Base-by-base conservation (phyloP, 208 protist genomes). In the Acanthamoeba sp. region DNA sequence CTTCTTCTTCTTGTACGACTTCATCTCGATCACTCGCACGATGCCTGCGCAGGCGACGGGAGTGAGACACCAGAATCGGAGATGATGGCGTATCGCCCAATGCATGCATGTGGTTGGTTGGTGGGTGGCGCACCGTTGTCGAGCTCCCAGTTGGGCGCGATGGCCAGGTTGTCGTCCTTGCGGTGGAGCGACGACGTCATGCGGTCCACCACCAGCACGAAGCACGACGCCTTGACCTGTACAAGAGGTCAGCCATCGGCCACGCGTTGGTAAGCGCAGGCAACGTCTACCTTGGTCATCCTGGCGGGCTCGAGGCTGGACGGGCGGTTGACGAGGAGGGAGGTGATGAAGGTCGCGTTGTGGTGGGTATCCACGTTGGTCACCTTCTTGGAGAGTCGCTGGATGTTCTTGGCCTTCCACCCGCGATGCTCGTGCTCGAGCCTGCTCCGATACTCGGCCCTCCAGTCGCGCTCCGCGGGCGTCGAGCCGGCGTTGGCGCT, bases 81-180 rank as follows among this genome's bases (percentile, higher is more conserved):
- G 55, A n/a, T n/a, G 24, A 62, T 62, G 55, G 6, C 12, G 55
- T n/a, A 22, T n/a, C 20, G 0, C 24, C 6, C 9, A 24, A 18
- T n/a, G 55, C 2, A 20, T 20, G 55, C 6, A 20, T 62, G 55
- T 22, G 24, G 22, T 62, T 5, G 6, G 48, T 2, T n/a, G 55
- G 7, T 1, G 34, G 32, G 14, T 40, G 32, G 0, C 22, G 27
- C 18, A 73, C 64, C 64, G 6, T 73, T 73, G 64, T 73, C 64
- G n/a, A 73, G 64, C 64, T 73, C 64, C 64, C 64, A 73, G 64
- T 73, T 73, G 64, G 64, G 64, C 14, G 64, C 64, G 27, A 73
- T 73, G n/a, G 64, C 64, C 32, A 73, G 64, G 64, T 73, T 22
- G 64, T 73, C 64, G 64, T 38, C 34, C 34, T 73, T 73, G n/a